Percentiles rank a stretch among this genome's conserved stretches.
phyloP scores from a whole-genome alignment of 202 grass and related monocot genomes.

The Dendrocalamus latiflorus region DNA sequence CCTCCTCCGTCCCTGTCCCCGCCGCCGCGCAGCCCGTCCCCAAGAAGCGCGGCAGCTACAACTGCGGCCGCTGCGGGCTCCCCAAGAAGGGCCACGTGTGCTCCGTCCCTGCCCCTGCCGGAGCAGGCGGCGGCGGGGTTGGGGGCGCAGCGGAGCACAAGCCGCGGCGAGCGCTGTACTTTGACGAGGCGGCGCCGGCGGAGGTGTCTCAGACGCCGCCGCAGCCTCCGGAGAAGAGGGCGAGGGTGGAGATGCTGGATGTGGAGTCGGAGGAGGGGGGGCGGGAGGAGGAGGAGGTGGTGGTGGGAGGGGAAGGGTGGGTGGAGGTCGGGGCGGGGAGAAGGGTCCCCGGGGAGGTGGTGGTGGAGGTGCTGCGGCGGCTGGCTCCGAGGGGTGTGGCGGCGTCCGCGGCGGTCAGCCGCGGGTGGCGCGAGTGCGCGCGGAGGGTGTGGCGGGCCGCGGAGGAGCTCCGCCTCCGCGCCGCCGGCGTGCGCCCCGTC shows the following conservation, averaged over 20 bases:
- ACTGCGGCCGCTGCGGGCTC: slow-evolving; percentile 76
- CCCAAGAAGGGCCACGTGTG: slow-evolving; percentile 93
- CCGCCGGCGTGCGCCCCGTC: slow-evolving; percentile 40
- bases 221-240: background rate
- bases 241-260: slow-evolving; percentile 3
- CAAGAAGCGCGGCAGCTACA: slow-evolving; percentile 78
- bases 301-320: background rate
- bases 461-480: slow-evolving; percentile 57
- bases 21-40: background rate
- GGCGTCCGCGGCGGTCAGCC: slow-evolving; percentile 47
- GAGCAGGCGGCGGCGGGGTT: background rate
- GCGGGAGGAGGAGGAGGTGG: background rate
- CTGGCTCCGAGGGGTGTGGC: slow-evolving; percentile 49
- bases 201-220: background rate
- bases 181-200: slow-evolving; percentile 27
- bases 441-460: slow-evolving; percentile 47
- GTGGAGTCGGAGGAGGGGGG: background rate
- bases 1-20: background rate
- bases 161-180: slow-evolving; percentile 48
- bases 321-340: slow-evolving; percentile 18
- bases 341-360: slow-evolving; percentile 29
- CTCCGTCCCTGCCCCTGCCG: background rate
- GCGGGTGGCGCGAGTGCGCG: slow-evolving; percentile 60
- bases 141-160: background rate
- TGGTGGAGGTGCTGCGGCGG: slow-evolving; percentile 54